Base-by-base conservation (phyloP, 345 rosid genomes). In the Eucalyptus marginata region DNA sequence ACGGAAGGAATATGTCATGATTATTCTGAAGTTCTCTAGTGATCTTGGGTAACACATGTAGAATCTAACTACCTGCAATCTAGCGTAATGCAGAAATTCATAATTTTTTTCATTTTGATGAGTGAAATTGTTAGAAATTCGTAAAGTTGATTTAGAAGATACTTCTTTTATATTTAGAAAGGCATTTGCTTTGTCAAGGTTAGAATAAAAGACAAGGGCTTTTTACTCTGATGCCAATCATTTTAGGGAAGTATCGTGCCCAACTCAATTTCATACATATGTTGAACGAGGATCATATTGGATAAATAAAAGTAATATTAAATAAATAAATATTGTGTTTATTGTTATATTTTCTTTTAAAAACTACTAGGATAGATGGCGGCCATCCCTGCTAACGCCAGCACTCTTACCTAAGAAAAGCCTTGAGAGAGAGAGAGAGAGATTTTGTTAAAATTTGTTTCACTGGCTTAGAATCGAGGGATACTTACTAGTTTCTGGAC, bases 401-500 rank as follows among this genome's bases (percentile, higher is more conserved):
- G n/a, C 7, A 58, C 13, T 58, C n/a, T 59, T 7, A 59, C 31
- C 66, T 5, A 12, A 27, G 14, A 27, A 15, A 49, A 12, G 43
- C 43, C 43, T 43, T 40, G 36, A 36, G 36, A 36, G 36, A 36
- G 51, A 49, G 52, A 50, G 71, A 64, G 16, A 62, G 33, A 29
- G 14, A 14, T 29, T 27, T 5, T 3, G 15, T 5, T 12, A 13
- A 6, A 25, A 58, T 15, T 64, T 64, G 40, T 66, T 66, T 16
- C 40, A 66, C 2, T 15, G 76, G 76, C 5, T n/a, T 66, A 66
- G 5, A n/a, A n/a, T 66, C 10, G 4, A n/a, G 20, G 8, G 76
- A 31, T 16, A 33, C 80, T 68, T 68, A 68, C 80, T 4, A 3
- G 1, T 4, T 16, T 0, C 0, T 8, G 7, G 2, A 5, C 2